phyloP scores from a whole-genome alignment of 805 yeast genomes.

The Lipomyces mesembrius region DNA sequence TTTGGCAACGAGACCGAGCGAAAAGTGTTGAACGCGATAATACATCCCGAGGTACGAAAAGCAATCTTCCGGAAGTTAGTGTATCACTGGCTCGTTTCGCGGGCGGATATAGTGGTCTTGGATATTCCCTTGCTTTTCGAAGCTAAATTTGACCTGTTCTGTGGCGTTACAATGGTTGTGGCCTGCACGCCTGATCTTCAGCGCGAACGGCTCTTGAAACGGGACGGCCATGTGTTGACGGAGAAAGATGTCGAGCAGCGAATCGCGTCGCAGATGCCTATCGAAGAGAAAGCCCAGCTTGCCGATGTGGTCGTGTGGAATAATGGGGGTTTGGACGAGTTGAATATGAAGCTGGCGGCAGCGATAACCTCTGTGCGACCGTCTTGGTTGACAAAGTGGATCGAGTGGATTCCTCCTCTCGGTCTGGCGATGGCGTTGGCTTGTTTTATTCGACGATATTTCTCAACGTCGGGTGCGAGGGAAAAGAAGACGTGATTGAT shows the following conservation, averaged over 20 bases:
- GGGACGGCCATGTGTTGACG: constrained; percentile 68
- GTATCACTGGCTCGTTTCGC: constrained; percentile 57
- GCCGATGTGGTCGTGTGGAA: constrained; percentile 77
- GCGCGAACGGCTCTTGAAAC: constrained; percentile 59
- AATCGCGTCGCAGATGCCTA: constrained; percentile 76
- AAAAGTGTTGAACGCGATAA: constrained; percentile 66
- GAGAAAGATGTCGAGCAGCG: constrained; percentile 71
- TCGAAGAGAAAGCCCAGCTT: constrained; percentile 56
- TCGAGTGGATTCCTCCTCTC: constrained; percentile 47
- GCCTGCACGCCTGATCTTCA: constrained; percentile 64
- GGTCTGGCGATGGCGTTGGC: constrained; percentile 42
- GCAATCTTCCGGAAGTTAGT: constrained; percentile 65
- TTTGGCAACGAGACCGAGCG: constrained; percentile 66
- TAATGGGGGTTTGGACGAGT: constrained; percentile 51
- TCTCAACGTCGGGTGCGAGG: not conserved
- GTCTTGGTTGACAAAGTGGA: constrained; percentile 34
- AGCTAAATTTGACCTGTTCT: constrained; percentile 66
- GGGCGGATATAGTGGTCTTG: constrained; percentile 65
- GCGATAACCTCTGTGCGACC: constrained; percentile 10
- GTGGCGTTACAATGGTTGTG: constrained; percentile 74
- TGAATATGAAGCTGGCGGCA: constrained; percentile 13
- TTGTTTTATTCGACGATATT: constrained; percentile 11
- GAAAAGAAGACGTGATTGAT: constrained; percentile 4
- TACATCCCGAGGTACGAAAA: constrained; percentile 84
- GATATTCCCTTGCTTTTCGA: constrained; percentile 94